These are phyloP conservation scores for Myrica gale DNA, from an alignment of 306 rosid species.

Conservation along the genomic window DNA sequence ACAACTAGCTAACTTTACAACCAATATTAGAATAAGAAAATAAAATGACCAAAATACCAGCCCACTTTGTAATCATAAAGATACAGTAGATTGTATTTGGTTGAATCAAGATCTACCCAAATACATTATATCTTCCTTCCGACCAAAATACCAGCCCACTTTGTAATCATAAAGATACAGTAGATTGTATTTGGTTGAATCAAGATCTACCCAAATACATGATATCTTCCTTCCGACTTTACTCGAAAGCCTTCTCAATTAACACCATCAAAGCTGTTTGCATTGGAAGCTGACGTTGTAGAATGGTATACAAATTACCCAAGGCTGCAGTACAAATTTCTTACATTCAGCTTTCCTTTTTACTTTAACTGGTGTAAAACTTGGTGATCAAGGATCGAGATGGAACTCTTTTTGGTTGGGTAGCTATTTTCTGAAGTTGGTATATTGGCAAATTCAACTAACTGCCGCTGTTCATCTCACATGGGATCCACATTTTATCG, in stretches of 20 bases:
- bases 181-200: constrained; percentile 36
- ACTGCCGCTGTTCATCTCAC: constrained; percentile 43
- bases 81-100: constrained; percentile 27
- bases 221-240: constrained; percentile 40
- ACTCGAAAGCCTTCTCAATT: constrained; percentile 51
- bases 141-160: constrained; percentile 31
- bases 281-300: constrained; percentile 25
- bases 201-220: constrained; percentile 21
- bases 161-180: constrained; percentile 22
- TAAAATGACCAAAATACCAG: constrained; percentile 37
- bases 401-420: constrained; percentile 48
- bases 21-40: constrained; percentile 25
- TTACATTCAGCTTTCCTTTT: constrained; percentile 21
- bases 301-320: constrained; percentile 22
- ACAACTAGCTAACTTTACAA: constrained; percentile 43
- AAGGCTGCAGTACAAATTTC: constrained; percentile 11
- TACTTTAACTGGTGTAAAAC: constrained; percentile 25
- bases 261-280: constrained; percentile 21
- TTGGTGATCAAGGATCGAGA: constrained; percentile 33
- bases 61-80: constrained; percentile 24
- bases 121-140: constrained; percentile 26
- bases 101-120: constrained; percentile 35
- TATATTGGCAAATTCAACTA: constrained; percentile 59
- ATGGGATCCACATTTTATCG: constrained; percentile 21
- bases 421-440: constrained; percentile 69